Conservation (phyloP, 768 basidiomycete genomes). For the Dacryopinax spathularia region DNA sequence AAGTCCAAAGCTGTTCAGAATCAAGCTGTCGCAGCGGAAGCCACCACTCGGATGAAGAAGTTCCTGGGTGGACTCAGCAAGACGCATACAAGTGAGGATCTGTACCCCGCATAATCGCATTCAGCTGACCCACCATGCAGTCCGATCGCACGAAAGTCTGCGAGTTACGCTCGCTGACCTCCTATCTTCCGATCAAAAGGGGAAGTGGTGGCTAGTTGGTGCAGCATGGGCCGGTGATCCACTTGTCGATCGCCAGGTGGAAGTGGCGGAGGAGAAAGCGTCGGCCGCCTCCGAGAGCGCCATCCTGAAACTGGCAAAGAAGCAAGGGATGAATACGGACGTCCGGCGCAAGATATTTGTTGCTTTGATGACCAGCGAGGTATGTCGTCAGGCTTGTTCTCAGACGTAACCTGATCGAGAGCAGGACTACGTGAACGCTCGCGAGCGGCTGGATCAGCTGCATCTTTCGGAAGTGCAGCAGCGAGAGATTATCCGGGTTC, state of each 20-base stretch:
- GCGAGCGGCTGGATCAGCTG: constrained; percentile 72
- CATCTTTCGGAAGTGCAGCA: constrained; percentile 80
- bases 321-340: constrained; percentile 98
- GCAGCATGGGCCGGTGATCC: constrained; percentile 93
- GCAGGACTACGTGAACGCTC: constrained; percentile 93
- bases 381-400: constrained; percentile 27
- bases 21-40: constrained; percentile 57
- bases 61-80: constrained; percentile 63
- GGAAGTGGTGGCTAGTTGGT: constrained; percentile 98
- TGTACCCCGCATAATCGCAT: not conserved
- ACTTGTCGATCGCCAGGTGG: constrained; percentile 45
- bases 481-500: constrained; percentile 84
- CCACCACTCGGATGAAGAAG: constrained; percentile 78
- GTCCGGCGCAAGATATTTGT: constrained; percentile 83
- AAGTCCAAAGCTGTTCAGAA: constrained; percentile 39
- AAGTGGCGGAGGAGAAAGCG: constrained; percentile 19
- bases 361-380: constrained; percentile 90
- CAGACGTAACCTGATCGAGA: not conserved
- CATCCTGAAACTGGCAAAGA: constrained; percentile 58
- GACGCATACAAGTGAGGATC: constrained; percentile 38
- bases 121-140: constrained; percentile 28
- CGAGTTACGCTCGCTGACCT: constrained; percentile 78
- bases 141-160: constrained; percentile 69
- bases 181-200: constrained; percentile 65
- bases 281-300: constrained; percentile 21